phyloP scores from a whole-genome alignment of 257 asterid genomes.

The Nicotiana knightiana region DNA sequence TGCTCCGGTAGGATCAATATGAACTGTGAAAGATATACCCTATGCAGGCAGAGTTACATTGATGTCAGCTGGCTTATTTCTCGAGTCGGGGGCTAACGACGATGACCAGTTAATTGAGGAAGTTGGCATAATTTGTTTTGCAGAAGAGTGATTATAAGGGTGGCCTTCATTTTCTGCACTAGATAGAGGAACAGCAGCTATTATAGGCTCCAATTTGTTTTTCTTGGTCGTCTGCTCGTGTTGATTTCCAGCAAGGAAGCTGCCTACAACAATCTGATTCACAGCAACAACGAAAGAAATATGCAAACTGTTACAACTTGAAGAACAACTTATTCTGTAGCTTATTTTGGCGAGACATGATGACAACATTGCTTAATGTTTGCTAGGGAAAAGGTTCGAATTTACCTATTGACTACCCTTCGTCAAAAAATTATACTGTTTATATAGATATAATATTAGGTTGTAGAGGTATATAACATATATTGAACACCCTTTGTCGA shows the following conservation, averaged over 20 bases:
- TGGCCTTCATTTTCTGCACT: conserved; percentile 37
- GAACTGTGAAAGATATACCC: neutral
- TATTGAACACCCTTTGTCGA: too few relatives aligned
- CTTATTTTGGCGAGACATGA: neutral
- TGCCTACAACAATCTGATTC: conserved; percentile 76
- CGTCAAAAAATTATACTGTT: too few relatives aligned
- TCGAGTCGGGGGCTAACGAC: conserved; percentile 40
- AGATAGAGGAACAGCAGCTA: conserved; percentile 48
- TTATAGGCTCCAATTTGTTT: conserved; percentile 36
- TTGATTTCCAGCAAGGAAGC: conserved; percentile 75
- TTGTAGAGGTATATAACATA: too few relatives aligned
- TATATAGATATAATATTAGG: too few relatives aligned
- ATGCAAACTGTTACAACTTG: neutral
- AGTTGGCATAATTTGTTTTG: neutral
- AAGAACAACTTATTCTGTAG: neutral
- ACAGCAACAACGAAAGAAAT: neutral
- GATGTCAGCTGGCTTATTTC: conserved; percentile 58
- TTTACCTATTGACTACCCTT: neutral
- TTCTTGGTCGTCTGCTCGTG: conserved; percentile 68
- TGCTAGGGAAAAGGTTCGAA: neutral
- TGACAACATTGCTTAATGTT: neutral
- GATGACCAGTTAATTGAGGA: conserved; percentile 64
- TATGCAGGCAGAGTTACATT: conserved; percentile 45
- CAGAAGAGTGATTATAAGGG: conserved; percentile 18
- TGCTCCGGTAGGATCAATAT: neutral